Conservation (phyloP, 164 flowering plant genomes). For the Nymphaea colorata region DNA sequence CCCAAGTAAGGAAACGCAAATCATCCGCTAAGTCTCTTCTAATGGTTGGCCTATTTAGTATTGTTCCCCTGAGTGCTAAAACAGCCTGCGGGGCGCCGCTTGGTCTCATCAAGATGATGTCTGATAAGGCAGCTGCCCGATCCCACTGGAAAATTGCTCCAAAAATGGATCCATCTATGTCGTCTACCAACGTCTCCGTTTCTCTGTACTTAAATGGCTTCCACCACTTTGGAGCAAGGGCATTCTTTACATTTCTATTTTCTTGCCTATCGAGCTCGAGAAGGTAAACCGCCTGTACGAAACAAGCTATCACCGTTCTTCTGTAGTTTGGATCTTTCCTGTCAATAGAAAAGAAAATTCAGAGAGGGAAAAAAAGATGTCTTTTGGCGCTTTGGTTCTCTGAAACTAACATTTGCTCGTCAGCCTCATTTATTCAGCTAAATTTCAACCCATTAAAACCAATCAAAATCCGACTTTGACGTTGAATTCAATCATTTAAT, state of each 20-base stretch:
- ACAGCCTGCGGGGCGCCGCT: slow-evolving; percentile 94
- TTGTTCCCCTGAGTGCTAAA: slow-evolving; percentile 76
- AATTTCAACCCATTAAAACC: no score
- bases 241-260: slow-evolving; percentile 41
- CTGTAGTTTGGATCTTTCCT: slow-evolving; percentile 86
- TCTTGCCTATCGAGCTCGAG: slow-evolving; percentile 93
- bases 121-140: slow-evolving; percentile 64
- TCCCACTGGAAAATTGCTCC: slow-evolving; percentile 96
- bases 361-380: neutral
- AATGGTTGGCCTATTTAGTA: slow-evolving; percentile 68
- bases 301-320: slow-evolving; percentile 84
- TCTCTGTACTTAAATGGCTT: slow-evolving; percentile 82
- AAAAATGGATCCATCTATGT: slow-evolving; percentile 79
- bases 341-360: slow-evolving; percentile 3
- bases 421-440: no score
- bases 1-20: slow-evolving; percentile 92
- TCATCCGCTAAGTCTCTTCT: slow-evolving; percentile 85
- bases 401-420: no score
- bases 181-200: slow-evolving; percentile 44
- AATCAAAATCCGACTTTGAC: no score
- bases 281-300: slow-evolving; percentile 84
- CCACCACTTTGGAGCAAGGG: slow-evolving; percentile 97
- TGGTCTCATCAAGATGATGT: slow-evolving; percentile 66
- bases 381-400: no score
- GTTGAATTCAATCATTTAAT: no score